Percentiles rank a stretch among this genome's conserved stretches.
phyloP scores from a whole-genome alignment of 1,284 basidiomycete genomes.

The Ustilago hordei region DNA sequence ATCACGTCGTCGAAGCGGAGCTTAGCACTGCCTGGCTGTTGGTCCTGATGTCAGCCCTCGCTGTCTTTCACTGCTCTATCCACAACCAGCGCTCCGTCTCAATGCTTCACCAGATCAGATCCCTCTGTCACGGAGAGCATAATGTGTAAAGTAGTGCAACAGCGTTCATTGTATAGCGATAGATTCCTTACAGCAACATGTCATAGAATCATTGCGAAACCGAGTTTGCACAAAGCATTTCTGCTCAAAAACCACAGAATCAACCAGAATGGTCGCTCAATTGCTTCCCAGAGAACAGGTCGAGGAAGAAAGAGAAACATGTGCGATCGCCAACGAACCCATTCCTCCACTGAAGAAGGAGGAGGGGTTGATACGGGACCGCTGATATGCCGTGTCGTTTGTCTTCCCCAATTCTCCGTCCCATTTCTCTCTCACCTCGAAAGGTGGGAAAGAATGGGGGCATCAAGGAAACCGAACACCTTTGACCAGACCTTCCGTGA shows the following conservation, averaged over 20 bases:
- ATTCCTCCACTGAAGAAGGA: slow-evolving; percentile 48
- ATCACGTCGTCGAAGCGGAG: slow-evolving; percentile 23
- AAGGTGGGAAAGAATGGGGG: slow-evolving; percentile 12
- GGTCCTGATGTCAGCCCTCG: neutral
- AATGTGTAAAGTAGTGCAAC: neutral
- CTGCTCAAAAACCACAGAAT: neutral
- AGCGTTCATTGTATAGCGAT: neutral
- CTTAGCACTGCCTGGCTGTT: neutral
- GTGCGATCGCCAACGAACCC: slow-evolving; percentile 52
- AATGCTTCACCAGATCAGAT: neutral
- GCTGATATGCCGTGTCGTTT: slow-evolving; percentile 40
- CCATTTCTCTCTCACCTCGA: neutral
- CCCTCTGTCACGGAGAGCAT: neutral
- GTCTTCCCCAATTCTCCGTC: slow-evolving; percentile 49
- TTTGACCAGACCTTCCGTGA: slow-evolving; percentile 24
- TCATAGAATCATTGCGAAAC: neutral
- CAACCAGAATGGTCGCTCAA: neutral
- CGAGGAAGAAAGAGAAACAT: slow-evolving; percentile 1
- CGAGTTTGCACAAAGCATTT: neutral
- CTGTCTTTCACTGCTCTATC: neutral
- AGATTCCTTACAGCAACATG: neutral
- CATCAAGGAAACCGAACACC: slow-evolving; percentile 50
- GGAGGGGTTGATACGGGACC: slow-evolving; percentile 51
- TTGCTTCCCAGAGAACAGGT: neutral
- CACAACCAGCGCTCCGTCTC: neutral